phyloP scores from a whole-genome alignment of 257 asterid species.

The Penstemon eatonii region DNA sequence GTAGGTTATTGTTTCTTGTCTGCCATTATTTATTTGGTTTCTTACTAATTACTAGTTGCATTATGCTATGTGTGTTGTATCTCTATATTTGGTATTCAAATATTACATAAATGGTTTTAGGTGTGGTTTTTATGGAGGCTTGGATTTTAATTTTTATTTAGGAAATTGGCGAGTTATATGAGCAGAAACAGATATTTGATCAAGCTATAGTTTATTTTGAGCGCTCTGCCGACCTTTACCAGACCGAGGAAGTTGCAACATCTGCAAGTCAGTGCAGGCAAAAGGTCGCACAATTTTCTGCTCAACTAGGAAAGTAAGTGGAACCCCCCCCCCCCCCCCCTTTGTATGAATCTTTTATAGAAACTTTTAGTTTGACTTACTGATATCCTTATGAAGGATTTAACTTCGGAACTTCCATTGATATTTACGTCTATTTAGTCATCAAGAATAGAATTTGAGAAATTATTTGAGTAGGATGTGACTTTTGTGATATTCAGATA shows the following conservation, averaged over 20 bases:
- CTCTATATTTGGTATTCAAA: not conserved
- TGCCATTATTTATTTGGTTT: not conserved
- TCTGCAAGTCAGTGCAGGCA: constrained; percentile 47
- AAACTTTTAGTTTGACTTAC: not conserved
- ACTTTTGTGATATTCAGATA: constrained; percentile 23
- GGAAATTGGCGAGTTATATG: constrained; percentile 45
- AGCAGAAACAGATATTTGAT: constrained; percentile 35
- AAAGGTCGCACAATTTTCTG: constrained; percentile 48
- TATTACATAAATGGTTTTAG: constrained; percentile 2
- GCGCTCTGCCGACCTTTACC: constrained; percentile 47
- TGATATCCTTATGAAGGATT: constrained; percentile 8
- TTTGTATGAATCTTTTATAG: not conserved
- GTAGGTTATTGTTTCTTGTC: constrained; percentile 3
- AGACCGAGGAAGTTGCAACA: constrained; percentile 38
- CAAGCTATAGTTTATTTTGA: constrained; percentile 45
- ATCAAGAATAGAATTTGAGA: not conserved
- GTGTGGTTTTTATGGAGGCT: constrained; percentile 1
- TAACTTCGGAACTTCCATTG: not conserved
- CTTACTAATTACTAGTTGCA: not conserved
- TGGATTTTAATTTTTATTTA: constrained; percentile 16
- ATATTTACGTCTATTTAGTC: not conserved
- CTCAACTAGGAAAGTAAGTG: constrained; percentile 48
- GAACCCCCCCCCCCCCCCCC: not conserved
- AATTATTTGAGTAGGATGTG: constrained; percentile 7
- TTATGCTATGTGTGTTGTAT: not conserved